phyloP scores from a whole-genome alignment of 495 filamentous ascomycete species.

The Cenococcum geophilum region DNA sequence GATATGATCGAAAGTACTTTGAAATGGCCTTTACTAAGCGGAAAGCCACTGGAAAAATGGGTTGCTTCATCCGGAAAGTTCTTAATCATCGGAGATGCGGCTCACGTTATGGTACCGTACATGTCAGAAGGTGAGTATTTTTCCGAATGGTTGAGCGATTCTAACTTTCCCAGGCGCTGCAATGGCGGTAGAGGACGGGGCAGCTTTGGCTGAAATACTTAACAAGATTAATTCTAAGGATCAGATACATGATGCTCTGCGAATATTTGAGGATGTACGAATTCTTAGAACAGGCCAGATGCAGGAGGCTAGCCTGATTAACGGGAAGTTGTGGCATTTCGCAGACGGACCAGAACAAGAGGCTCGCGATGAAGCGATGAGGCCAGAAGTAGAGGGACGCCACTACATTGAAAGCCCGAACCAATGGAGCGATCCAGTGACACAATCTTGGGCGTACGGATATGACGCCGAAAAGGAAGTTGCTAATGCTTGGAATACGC shows the following conservation, averaged over 20 bases:
- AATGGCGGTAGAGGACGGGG: conserved; percentile 42
- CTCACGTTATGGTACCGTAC: conserved; percentile 49
- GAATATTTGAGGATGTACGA: conserved; percentile 27
- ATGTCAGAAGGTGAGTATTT: conserved; percentile 41
- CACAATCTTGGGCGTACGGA: conserved; percentile 44
- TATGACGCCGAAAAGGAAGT: conserved; percentile 43
- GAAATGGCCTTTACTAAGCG: conserved; percentile 43
- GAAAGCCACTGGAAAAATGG: conserved; percentile 36
- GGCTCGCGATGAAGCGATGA: conserved; percentile 43
- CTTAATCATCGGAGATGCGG: conserved; percentile 45
- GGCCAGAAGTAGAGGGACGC: conserved; percentile 32
- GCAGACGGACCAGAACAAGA: conserved; percentile 43
- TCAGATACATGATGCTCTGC: conserved; percentile 15
- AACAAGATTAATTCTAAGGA: conserved; percentile 1
- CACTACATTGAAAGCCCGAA: conserved; percentile 41
- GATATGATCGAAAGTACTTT: conserved; percentile 38
- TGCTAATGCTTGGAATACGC: conserved; percentile 16
- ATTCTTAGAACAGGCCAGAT: conserved; percentile 28
- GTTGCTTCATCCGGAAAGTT: conserved; percentile 28
- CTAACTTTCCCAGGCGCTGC: conserved; percentile 30
- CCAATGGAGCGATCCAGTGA: conserved; percentile 46
- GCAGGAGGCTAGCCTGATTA: conserved; percentile 33
- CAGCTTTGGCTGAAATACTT: conserved; percentile 31
- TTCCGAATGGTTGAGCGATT: not conserved
- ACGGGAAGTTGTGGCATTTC: conserved; percentile 44